Base-by-base conservation (phyloP, 306 rosid genomes). In the Adenanthera pavonina region DNA sequence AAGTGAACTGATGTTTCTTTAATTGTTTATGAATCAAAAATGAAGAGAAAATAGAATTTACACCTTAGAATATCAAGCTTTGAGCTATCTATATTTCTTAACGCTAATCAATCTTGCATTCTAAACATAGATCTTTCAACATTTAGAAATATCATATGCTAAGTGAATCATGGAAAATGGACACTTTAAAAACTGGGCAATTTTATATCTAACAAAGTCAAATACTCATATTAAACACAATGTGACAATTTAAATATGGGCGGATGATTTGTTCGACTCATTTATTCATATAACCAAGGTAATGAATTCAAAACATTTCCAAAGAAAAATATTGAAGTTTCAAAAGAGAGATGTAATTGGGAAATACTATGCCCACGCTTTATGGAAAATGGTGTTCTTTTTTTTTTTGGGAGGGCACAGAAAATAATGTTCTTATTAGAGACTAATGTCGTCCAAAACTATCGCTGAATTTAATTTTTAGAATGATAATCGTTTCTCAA, bases 1-100 rank as follows among this genome's bases (percentile, higher is more conserved):
- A 75, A 75, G 48, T 17, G 54, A 80, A 69, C 43, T 70, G 2
- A 61, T 64, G 41, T 20, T 13, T 71, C 36, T 19, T n/a, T 2
- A 3, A 17, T 7, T 51, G 38, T 74, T 38, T 14, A 56, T 74
- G 67, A 15, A 51, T 53, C 36, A 14, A 25, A 6, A 59, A 68
- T 38, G 72, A 68, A 68, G 52, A 68, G 41, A n/a, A 41, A 67
- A 35, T 15, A 15, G 44, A 38, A 16, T 36, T 10, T 65, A 16
- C 71, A 14, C 8, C 1, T 35, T 35, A 36, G 47, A 36, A 65
- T 65, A 7, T 48, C 8, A 36, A 65, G 33, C 16, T 17, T 8
- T 66, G 46, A 65, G 19, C 10, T 35, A 14, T 30, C 16, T 25
- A 8, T 6, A 35, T 35, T 13, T 64, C 46, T 64, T 34, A 5